Base-by-base conservation (phyloP, 202 grass and related monocot genomes). In the Panicum hallii region DNA sequence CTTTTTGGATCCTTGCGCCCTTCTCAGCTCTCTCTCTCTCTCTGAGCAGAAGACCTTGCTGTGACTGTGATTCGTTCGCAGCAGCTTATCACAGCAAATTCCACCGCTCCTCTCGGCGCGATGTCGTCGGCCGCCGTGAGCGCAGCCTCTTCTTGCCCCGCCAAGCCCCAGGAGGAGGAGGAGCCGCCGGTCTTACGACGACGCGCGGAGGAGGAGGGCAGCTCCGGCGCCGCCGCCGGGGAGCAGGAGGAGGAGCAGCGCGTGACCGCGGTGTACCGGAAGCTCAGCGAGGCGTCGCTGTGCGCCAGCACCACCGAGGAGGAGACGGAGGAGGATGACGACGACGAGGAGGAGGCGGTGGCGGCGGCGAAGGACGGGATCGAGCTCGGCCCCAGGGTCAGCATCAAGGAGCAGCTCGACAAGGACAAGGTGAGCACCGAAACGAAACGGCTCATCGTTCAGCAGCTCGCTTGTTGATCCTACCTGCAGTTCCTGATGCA, bases 381-480 rank as follows among this genome's bases (percentile, higher is more conserved):
- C 67, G 89, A 90, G 63, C 83, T 92, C 53, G 93, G 93, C 2
- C 93, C 93, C 12, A 67, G 87, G 30, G 75, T 95, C 60, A 95
- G 90, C 75, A 91, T 95, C 88, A 95, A 92, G 67, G 85, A 90
- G 44, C 90, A 95, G 86, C 83, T 95, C 42, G 93, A 92, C 75
- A 95, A 80, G 75, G 93, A 95, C 58, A 95, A 92, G 90, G 93
- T 80, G 5, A 49, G 1, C 2, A 23, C 23, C 19, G 22, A 3
- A 7, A 4, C 23, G 22, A 71, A 28, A 15, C 68, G 14, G 3
- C 17, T 48, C 78, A 22, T n/a, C 53, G 6, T 9, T 22, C 3
- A n/a, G 19, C 55, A 49, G 5, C 42, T 23, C 40, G 60, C 32
- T 52, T 30, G 49, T 17, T 44, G 5, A 54, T 54, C 52, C 45